phyloP scores from a whole-genome alignment of 257 asterid genomes.

The Apocynum venetum region DNA sequence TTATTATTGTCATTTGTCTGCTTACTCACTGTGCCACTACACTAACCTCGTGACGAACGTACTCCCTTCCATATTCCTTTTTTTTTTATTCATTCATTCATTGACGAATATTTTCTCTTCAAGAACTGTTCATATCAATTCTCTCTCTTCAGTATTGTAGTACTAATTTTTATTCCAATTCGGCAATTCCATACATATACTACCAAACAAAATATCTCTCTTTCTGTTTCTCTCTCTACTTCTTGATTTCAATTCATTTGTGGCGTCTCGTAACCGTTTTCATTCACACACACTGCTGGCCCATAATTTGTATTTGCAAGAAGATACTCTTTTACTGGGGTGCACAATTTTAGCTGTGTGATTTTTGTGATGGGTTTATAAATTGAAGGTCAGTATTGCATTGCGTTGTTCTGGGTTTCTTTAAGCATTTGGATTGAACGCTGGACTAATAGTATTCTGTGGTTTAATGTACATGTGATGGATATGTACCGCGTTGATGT shows the following conservation, averaged over 20 bases:
- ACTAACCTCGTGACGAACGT: constrained; percentile 29
- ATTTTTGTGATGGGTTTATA: background rate
- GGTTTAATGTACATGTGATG: background rate
- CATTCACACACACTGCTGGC: background rate
- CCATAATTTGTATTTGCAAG: background rate
- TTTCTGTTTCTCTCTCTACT: constrained; percentile 6
- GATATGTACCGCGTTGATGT: background rate
- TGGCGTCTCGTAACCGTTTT: constrained; percentile 26
- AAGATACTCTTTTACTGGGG: background rate
- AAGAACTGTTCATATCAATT: background rate
- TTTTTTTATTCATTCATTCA: background rate
- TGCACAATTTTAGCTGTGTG: background rate
- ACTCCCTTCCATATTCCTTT: background rate
- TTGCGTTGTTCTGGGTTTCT: background rate
- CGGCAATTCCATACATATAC: background rate
- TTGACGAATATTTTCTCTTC: background rate
- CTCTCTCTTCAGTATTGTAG: no score
- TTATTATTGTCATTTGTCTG: background rate
- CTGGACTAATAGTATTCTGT: background rate
- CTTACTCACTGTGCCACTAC: background rate
- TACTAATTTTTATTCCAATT: background rate
- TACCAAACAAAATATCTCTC: background rate
- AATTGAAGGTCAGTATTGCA: constrained; percentile 11
- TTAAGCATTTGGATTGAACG: background rate
- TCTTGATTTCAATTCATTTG: constrained; percentile 19